Evolutionary conservation across 192 early-diverging fungal genomes (phyloP).

Genomic region (Linnemannia hyalina): DNA sequence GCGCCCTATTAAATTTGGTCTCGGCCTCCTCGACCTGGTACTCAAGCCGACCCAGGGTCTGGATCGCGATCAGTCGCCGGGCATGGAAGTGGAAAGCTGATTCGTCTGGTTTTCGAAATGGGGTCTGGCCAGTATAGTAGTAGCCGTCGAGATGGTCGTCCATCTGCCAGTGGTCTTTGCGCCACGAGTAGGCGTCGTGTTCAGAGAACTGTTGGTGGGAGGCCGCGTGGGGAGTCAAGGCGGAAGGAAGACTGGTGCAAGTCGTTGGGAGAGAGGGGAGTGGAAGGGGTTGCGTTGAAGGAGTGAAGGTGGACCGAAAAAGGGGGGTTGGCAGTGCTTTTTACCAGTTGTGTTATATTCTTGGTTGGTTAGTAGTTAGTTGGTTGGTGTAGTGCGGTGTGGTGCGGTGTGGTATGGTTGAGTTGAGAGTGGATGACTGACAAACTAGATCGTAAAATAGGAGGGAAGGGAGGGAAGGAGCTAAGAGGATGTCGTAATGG

Average conservation of each 20-base stretch:
- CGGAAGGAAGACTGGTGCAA: background rate
- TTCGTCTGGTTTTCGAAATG: slow-evolving; percentile 54
- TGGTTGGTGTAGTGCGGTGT: too few species aligned
- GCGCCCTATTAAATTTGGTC: slow-evolving; percentile 54
- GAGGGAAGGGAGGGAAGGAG: background rate
- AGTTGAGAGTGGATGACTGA: background rate
- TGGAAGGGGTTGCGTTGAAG: background rate
- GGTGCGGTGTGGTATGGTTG: background rate
- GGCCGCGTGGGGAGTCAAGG: background rate
- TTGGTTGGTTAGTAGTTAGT: background rate
- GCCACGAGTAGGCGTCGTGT: slow-evolving; percentile 34
- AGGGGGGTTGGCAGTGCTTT: too few species aligned
- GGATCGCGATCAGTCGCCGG: slow-evolving; percentile 47
- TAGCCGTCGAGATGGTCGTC: slow-evolving; percentile 41
- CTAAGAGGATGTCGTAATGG: background rate
- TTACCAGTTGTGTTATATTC: too few species aligned
- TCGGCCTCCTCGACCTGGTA: slow-evolving; percentile 55
- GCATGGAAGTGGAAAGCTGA: slow-evolving; percentile 40
- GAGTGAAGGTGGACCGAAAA: background rate
- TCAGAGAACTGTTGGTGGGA: slow-evolving; percentile 5
- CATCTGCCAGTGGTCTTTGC: slow-evolving; percentile 44
- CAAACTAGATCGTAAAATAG: background rate
- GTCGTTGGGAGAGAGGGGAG: background rate
- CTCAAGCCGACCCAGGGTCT: slow-evolving; percentile 50
- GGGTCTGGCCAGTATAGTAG: slow-evolving; percentile 54